These are phyloP conservation scores for Argentina anserina DNA, from an alignment of 306 rosid species.

Conservation along the genomic window DNA sequence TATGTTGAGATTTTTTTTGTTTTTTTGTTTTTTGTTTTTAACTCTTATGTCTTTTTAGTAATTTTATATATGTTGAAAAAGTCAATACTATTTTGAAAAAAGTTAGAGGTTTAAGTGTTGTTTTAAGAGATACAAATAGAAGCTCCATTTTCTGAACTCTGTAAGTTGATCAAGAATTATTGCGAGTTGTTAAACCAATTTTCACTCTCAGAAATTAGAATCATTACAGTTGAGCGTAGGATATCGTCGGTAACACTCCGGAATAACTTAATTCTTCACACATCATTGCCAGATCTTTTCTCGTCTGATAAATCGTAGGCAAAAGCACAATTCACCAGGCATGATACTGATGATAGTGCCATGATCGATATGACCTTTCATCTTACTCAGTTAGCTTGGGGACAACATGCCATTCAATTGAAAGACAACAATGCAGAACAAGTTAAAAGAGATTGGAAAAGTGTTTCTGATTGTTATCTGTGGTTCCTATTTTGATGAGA, in stretches of 20 bases:
- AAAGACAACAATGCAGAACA: background rate
- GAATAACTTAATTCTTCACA: background rate
- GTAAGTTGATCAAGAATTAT: background rate
- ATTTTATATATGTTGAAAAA: no score
- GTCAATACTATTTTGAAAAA: no score
- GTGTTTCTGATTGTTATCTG: background rate
- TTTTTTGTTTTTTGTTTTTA: no score
- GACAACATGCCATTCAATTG: background rate
- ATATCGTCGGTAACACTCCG: background rate
- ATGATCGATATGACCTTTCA: background rate
- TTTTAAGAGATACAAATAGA: no score
- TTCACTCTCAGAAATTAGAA: background rate
- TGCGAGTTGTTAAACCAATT: background rate
- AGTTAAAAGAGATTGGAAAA: background rate
- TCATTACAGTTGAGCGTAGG: background rate
- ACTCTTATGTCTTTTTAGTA: no score
- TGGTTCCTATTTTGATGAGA: background rate
- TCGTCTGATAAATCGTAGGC: background rate
- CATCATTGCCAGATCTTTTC: background rate
- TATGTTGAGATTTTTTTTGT: no score
- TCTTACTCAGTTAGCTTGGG: background rate
- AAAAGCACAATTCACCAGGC: slow-evolving; percentile 5
- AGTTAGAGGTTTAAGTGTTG: no score
- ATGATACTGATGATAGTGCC: slow-evolving; percentile 8
- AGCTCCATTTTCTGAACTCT: slow-evolving; percentile 1